These are phyloP conservation scores for Alternaria sp. DNA, from an alignment of 2,329 filamentous ascomycete species.

Conservation along the genomic window DNA sequence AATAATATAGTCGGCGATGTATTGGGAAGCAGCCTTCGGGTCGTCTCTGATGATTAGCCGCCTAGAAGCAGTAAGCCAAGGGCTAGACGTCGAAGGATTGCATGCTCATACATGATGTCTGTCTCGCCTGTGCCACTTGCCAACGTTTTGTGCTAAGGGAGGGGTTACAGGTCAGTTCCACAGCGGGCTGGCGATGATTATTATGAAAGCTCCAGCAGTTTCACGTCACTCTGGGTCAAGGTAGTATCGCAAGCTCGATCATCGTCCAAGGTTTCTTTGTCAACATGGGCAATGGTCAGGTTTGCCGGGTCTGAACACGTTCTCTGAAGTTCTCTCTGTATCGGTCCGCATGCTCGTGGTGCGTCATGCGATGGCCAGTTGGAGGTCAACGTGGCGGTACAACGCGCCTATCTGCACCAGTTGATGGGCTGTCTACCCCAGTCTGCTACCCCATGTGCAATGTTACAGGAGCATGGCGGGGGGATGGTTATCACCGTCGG, in stretches of 20 bases:
- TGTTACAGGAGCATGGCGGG: constrained; percentile 38
- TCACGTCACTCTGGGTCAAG: constrained; percentile 35
- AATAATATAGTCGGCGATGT: constrained; percentile 84
- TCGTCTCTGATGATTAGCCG: constrained; percentile 84
- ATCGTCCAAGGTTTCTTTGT: constrained; percentile 37
- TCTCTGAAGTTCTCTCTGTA: constrained; percentile 12
- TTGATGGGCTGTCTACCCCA: constrained; percentile 16
- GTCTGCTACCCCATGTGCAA: constrained; percentile 29
- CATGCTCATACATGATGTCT: constrained; percentile 45
- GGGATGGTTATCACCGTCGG: constrained; percentile 11
- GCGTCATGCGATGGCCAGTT: constrained; percentile 38
- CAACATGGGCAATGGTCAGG: constrained; percentile 32
- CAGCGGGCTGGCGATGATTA: constrained; percentile 27
- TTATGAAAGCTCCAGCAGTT: constrained; percentile 20
- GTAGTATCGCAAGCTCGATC: constrained; percentile 26
- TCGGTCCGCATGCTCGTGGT: constrained; percentile 23
- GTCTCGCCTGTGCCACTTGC: constrained; percentile 21
- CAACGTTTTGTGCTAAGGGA: constrained; percentile 5
- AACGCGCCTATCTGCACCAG: constrained; percentile 38
- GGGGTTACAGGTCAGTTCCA: neutral
- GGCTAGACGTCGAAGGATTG: constrained; percentile 27
- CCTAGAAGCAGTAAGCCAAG: constrained; percentile 61
- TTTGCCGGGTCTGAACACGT: constrained; percentile 30
- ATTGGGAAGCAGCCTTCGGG: constrained; percentile 71
- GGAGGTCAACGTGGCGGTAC: constrained; percentile 44